Evolutionary conservation across 352 stramenopile genomes (phyloP), one percentile per base, ranked within the genome.

Genomic region (Globisporangium canariense): DNA sequence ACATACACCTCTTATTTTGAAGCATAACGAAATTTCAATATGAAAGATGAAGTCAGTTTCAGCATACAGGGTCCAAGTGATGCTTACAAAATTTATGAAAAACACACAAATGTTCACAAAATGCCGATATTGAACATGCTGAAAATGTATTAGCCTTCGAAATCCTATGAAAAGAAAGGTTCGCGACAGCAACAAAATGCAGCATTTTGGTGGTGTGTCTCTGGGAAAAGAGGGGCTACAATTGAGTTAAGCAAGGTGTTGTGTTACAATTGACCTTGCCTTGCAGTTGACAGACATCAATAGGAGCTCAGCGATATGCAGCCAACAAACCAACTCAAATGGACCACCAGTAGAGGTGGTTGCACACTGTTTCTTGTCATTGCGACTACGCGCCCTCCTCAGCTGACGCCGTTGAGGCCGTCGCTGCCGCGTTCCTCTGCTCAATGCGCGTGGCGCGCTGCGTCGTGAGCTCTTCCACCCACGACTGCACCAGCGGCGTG

Each of bases 401-500:
- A 65, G 25, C 38, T 18, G 36, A n/a, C 22, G 62, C 41, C 63
- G 30, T 30, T 58, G 25, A n/a, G 32, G 32, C 7, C 32, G 32
- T 36, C 32, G 32, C 4, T 5, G 32, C 32, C 32, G 32, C 32
- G 32, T 36, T 36, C n/a, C 25, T 40, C n/a, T 64, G 43, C 16
- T 63, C 62, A 45, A 77, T 68, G 22, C 75, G 81, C 25, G 69
- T 65, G 3, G 70, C 58, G 46, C 86, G 83, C 59, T 94, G 80
- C 41, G 66, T 69, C 9, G 66, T 81, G 57, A 94, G 74, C 60
- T 94, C 81, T 0, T 73, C 49, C 8, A 77, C 86, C 86, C 86
- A 94, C 16, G 83, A 92, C 58, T 89, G 86, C 59, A 94, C 81
- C 30, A 94, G 70, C 22, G 81, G 83, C 67, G 86, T 94, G 64